A percentile compares a stretch with the other conserved stretches of the same genome.
Conservation (phyloP, 108 stramenopile species). For the Phaeodactylum tricornutum region DNA sequence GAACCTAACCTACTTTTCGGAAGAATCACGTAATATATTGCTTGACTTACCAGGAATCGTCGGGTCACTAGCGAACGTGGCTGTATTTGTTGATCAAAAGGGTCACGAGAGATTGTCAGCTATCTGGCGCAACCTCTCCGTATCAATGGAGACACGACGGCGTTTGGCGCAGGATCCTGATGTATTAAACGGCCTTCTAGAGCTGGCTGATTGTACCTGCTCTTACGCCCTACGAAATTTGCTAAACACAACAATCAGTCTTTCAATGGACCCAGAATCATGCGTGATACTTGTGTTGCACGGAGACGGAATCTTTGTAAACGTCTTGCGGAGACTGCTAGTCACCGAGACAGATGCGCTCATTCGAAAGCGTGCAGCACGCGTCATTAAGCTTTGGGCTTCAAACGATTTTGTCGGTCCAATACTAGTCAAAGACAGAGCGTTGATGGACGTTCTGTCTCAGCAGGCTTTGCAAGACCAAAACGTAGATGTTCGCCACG, state of each 20-base stretch:
- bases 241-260: constrained; percentile 20
- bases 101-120: constrained; percentile 26
- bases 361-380: constrained; percentile 27
- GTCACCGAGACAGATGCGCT: constrained; percentile 9
- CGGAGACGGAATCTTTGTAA: constrained; percentile 33
- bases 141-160: constrained; percentile 12
- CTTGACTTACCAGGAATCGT: constrained; percentile 6
- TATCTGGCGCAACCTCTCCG: constrained; percentile 33
- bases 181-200: constrained; percentile 18
- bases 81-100: constrained; percentile 5
- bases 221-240: constrained; percentile 17
- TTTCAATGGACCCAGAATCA: constrained; percentile 27
- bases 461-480: constrained; percentile 20
- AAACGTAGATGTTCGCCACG: constrained; percentile 22
- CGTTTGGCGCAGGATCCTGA: constrained; percentile 16
- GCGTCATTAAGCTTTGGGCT: constrained; percentile 20
- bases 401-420: constrained; percentile 9
- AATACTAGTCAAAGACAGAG: constrained; percentile 13
- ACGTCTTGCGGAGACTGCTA: constrained; percentile 16
- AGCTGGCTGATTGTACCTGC: constrained; percentile 7
- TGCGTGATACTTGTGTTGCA: constrained; percentile 26
- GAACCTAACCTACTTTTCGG: constrained; percentile 31
- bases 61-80: constrained; percentile 8
- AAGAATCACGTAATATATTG: constrained; percentile 18
- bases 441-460: constrained; percentile 22